Conservation (phyloP, 768 basidiomycete species). For the Neoboletus magnificus region DNA sequence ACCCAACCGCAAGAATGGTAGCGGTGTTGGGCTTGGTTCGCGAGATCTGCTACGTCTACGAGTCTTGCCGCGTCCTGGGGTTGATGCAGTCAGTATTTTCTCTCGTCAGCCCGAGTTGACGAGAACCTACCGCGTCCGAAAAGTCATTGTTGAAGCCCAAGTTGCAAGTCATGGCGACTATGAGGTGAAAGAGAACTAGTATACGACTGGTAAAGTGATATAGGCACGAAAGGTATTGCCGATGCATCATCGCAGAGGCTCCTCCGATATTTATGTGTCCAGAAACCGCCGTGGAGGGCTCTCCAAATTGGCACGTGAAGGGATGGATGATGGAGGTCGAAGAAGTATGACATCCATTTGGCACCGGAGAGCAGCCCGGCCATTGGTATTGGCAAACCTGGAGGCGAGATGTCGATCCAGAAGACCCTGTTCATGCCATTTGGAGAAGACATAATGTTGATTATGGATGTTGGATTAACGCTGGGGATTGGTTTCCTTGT, state of each 20-base stretch:
- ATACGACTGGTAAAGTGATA: neutral
- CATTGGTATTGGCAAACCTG: slow-evolving; percentile 10
- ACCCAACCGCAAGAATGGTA: slow-evolving; percentile 20
- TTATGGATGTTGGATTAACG: slow-evolving; percentile 2
- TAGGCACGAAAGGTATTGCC: neutral
- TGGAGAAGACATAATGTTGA: neutral
- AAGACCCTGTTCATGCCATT: slow-evolving; percentile 13
- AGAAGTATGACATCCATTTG: slow-evolving; percentile 10
- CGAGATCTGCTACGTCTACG: neutral
- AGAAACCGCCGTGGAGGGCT: slow-evolving; percentile 16
- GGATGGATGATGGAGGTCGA: slow-evolving; percentile 13
- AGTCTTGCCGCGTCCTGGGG: slow-evolving; percentile 9
- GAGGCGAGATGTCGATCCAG: neutral
- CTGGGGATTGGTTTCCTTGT: slow-evolving; percentile 5
- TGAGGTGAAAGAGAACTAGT: neutral
- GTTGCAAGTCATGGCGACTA: slow-evolving; percentile 1
- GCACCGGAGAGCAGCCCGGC: slow-evolving; percentile 14
- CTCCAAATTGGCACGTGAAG: slow-evolving; percentile 18
- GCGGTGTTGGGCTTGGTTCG: neutral
- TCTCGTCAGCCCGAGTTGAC: neutral
- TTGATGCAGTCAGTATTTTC: neutral
- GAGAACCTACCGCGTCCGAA: slow-evolving; percentile 8
- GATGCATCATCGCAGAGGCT: slow-evolving; percentile 4
- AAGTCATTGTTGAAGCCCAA: slow-evolving; percentile 2
- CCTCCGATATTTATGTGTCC: slow-evolving; percentile 17